Conservation (phyloP, 2,329 filamentous ascomycete species). For the Colletotrichum sojae region DNA sequence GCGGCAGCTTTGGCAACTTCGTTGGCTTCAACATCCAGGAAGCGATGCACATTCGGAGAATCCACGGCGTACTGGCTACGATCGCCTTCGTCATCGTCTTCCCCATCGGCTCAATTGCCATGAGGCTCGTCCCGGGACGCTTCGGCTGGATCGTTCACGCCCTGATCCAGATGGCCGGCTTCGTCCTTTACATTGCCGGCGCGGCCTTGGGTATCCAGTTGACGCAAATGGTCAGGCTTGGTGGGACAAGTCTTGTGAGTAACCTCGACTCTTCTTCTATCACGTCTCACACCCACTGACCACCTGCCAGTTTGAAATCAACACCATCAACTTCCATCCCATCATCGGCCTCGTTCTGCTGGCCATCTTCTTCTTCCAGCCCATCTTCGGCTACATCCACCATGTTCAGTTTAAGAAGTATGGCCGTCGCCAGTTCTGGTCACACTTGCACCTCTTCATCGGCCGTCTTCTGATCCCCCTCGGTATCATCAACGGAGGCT, state of each 20-base stretch:
- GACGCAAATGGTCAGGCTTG: constrained; percentile 49
- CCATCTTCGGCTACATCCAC: constrained; percentile 58
- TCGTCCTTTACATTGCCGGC: constrained; percentile 54
- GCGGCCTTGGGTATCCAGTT: constrained; percentile 61
- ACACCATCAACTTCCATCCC: constrained; percentile 56
- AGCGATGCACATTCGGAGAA: constrained; percentile 50
- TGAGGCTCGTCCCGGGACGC: constrained; percentile 55
- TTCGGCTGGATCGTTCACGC: constrained; percentile 57
- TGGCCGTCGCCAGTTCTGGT: constrained; percentile 56
- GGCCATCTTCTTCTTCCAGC: constrained; percentile 56
- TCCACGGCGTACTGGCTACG: constrained; percentile 59
- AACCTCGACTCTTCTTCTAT: too few relatives aligned
- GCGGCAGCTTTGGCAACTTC: constrained; percentile 35
- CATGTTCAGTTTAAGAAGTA: constrained; percentile 57
- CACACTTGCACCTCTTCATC: constrained; percentile 59
- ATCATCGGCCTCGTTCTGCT: constrained; percentile 63
- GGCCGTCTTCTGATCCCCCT: constrained; percentile 56
- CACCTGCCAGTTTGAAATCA: constrained; percentile 47
- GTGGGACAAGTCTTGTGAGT: constrained; percentile 51
- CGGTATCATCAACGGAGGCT: constrained; percentile 61
- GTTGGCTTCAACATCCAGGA: constrained; percentile 47
- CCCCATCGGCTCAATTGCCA: constrained; percentile 59
- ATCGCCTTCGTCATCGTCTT: constrained; percentile 60
- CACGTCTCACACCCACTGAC: not conserved
- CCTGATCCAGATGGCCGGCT: constrained; percentile 54